Evolutionary conservation across 2,329 filamentous ascomycete species (phyloP), one percentile per base, ranked within the genome.

Genomic region (Penicillium sp.): DNA sequence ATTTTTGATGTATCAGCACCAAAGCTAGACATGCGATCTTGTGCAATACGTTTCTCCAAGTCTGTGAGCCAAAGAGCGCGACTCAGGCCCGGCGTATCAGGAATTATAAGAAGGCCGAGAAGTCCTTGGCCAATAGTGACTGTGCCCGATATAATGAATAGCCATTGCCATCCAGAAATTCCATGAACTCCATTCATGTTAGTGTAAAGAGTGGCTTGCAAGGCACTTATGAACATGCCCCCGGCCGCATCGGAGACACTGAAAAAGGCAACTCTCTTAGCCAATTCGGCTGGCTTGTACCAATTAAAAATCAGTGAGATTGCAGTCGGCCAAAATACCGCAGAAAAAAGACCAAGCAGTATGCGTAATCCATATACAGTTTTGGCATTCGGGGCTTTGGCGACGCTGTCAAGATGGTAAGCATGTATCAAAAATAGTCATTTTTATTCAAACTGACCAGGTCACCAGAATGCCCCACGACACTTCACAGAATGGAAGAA

Each of bases 51-150:
- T 26, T 56, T 56, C 24, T 60, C 55, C 5, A 21, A 7, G 12
- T 52, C 43, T 4, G 57, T 58, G 17, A 60, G 49, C 57, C 57
- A 60, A 12, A 60, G 29, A 12, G 52, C 55, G 12, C 57, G 55
- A 6, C 55, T 58, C 1, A 60, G 52, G 9, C 36, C 46, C 3
- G 57, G 57, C 4, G 57, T 54, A 23, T 60, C 57, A n/a, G 57
- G 57, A n/a, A 60, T 60, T 13, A 58, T 51, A 4, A 53, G 27
- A 3, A 60, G 54, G n/a, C 57, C 55, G 7, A 60, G 42, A 1
- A 56, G 46, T 4, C 55, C 57, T 37, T 54, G 57, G 13, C 51
- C 51, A 24, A 60, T 56, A 6, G 57, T 60, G 7, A 60, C 49
- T 37, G 49, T 51, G 20, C 57, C 57, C 24, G 48, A 51, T 32